Evolutionary conservation across 2,329 filamentous ascomycete genomes (phyloP).

Genomic region (Colletotrichum neosansevieriae): DNA sequence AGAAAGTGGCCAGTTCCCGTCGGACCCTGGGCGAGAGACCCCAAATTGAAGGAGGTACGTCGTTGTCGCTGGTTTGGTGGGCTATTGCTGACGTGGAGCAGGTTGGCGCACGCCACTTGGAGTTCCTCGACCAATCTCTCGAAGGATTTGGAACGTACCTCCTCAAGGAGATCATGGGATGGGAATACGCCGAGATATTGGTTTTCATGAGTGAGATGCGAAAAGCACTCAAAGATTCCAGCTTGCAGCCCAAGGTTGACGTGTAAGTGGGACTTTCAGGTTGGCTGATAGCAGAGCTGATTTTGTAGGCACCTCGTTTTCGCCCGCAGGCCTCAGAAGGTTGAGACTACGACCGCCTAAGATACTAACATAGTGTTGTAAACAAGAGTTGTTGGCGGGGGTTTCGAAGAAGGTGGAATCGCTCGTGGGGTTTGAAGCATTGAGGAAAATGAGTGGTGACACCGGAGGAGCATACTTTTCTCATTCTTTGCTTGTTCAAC

Average conservation of each 20-base stretch:
- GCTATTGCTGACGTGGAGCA: background rate
- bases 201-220: slow-evolving; percentile 44
- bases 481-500: no score
- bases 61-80: background rate
- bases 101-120: slow-evolving; percentile 37
- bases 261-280: no score
- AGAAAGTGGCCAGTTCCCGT: slow-evolving; percentile 40
- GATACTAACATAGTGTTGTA: no score
- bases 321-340: slow-evolving; percentile 13
- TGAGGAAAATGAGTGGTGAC: no score
- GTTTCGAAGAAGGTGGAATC: no score
- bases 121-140: slow-evolving; percentile 43
- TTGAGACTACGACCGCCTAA: no score
- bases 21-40: slow-evolving; percentile 37
- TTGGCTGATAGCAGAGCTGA: no score
- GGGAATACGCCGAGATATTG: slow-evolving; percentile 45
- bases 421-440: no score
- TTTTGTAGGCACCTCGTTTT: slow-evolving; percentile 26
- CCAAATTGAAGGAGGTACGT: slow-evolving; percentile 28
- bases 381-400: no score
- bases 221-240: background rate
- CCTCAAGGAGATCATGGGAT: slow-evolving; percentile 46
- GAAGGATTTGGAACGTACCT: slow-evolving; percentile 47
- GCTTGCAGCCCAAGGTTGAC: slow-evolving; percentile 6
- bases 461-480: no score